Evolutionary conservation across 108 stramenopile species (phyloP), one percentile per base, ranked within the genome.

Genomic region (Fragilariopsis cylindrus): DNA sequence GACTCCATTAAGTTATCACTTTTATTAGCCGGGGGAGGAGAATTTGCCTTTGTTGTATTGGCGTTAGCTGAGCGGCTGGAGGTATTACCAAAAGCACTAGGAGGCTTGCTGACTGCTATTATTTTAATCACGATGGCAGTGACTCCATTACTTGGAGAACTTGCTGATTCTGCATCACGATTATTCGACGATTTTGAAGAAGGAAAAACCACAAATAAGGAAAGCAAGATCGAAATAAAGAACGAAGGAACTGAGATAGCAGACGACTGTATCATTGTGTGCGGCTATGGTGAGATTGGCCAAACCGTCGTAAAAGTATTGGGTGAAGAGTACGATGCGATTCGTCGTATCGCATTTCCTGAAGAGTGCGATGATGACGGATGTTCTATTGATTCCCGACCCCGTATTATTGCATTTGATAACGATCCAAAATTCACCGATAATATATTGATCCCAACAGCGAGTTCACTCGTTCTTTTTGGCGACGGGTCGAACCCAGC

Each of bases 31-130:
- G 89, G 88, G 8, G 89, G 89, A 49, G 89, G 92, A 49, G 89
- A 92, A 75, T 90, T 90, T 67, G 84, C 89, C 3, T 90, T 92
- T 75, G 86, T 90, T 8, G 84, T 92, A 4, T 74, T 92, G 66
- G 84, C 85, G 8, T 57, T 90, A 4, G 89, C 89, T 48, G 83
- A 86, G 45, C 73, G 76, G 50, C 62, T 92, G 45, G 89, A 76
- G 4, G 30, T 30, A 30, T 30, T 30, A 30, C 30, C 30, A 30
- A 30, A 30, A 30, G 30, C 30, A 30, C 30, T 5, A 53, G 12
- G 52, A 53, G 52, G n/a, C 15, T 53, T 15, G 52, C 15, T 15
- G n/a, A n/a, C 52, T 53, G n/a, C 52, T 53, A 12, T 53, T 53
- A 15, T 53, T 53, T n/a, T 53, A 53, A 53, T 53, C 52, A 15